Percentiles rank a stretch among this genome's conserved stretches.
Conservation (phyloP, 2,329 filamentous ascomycete genomes). For the Aureobasidium uvarum region DNA sequence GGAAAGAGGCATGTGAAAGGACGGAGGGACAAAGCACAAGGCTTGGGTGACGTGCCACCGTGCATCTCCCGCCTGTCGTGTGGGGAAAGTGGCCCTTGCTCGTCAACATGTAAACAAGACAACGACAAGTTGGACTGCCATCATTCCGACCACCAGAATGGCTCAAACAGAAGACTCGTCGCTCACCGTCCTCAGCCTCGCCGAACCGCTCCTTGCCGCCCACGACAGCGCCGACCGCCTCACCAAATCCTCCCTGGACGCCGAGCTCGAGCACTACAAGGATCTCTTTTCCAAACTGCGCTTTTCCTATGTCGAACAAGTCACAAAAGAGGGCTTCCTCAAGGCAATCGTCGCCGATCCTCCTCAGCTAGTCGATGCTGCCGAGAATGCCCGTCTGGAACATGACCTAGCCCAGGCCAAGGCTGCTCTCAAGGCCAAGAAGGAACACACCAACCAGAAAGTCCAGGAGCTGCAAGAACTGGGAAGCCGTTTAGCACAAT, state of each 20-base stretch:
- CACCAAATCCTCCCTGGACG: slow-evolving; percentile 69
- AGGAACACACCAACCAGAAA: slow-evolving; percentile 60
- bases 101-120: slow-evolving; percentile 19
- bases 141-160: slow-evolving; percentile 32
- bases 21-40: not conserved
- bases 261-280: slow-evolving; percentile 85
- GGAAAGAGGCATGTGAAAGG: not conserved
- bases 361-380: slow-evolving; percentile 75
- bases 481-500: slow-evolving; percentile 10
- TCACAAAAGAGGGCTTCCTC: slow-evolving; percentile 97
- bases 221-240: slow-evolving; percentile 52
- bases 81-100: slow-evolving; percentile 2
- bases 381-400: slow-evolving; percentile 79
- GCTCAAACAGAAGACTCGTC: slow-evolving; percentile 36
- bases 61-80: not conserved
- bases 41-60: slow-evolving; percentile 4
- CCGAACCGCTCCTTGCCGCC: slow-evolving; percentile 40
- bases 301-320: slow-evolving; percentile 97
- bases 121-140: not conserved
- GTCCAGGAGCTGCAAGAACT: slow-evolving; percentile 20
- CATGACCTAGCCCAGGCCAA: slow-evolving; percentile 68
- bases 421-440: slow-evolving; percentile 72
- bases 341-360: slow-evolving; percentile 88
- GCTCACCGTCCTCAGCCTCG: slow-evolving; percentile 59
- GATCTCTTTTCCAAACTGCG: slow-evolving; percentile 94